Base-by-base conservation (phyloP, 768 basidiomycete species). In the Chalciporus piperatus region DNA sequence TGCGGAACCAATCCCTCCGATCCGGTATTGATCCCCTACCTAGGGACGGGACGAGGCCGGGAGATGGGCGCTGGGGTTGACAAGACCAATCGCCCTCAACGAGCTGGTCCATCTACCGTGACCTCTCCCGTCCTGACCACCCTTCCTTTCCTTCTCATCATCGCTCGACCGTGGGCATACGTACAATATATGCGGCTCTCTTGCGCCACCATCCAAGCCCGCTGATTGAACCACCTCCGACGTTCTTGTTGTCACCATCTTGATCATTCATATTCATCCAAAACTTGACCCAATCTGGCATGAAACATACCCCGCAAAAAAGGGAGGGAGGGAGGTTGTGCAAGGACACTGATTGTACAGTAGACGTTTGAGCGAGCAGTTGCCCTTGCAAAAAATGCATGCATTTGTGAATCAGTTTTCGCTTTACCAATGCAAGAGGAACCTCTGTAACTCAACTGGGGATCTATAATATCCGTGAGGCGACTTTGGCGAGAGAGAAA, bases 1-100 rank as follows among this genome's bases (percentile, higher is more conserved):
- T 41, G 96, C 96, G 27, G 93, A 95, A 60, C 94, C 95, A 7
- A 77, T 98, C 48, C 84, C 82, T 41, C 78, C 88, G 19, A 92
- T 92, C 52, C 85, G 84, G 58, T 91, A 91, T 69, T 89, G 74
- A 60, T 44, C 16, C 9, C 41, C 20, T 22, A 27, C 38, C 16
- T 14, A 19, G 38, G 32, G 41, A 43, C 30, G 44, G 14, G n/a
- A 6, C 35, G 10, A 14, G 35, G 6, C n/a, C 35, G n/a, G n/a
- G 35, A 32, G 14, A n/a, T 37, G n/a, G 35, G 35, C 35, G 35
- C 16, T 37, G 8, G 33, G 16, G 10, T n/a, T 14, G 6, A 16
- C 35, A 37, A 37, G 16, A 16, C n/a, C 8, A 6, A n/a, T 37
- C 35, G 35, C 8, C 35, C 30, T 32, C 16, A 7, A 37, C n/a